Evolutionary conservation across 192 early-diverging fungal species (phyloP).

Genomic region (Linnemannia schmuckeri): DNA sequence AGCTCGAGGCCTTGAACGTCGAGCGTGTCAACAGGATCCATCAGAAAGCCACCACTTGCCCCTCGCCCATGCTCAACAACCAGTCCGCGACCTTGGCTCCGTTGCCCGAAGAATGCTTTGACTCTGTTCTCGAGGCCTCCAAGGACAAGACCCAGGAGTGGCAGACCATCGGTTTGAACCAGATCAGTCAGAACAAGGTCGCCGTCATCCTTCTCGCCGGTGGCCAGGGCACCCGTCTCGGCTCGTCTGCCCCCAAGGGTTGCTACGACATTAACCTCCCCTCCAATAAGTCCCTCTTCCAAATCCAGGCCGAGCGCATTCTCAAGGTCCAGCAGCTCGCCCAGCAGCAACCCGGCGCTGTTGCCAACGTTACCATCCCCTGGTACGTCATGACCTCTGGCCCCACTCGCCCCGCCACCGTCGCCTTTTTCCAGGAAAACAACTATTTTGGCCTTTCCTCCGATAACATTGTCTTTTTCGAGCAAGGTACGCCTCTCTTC

Average conservation of each 20-base stretch:
- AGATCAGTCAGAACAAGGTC: conserved; percentile 89
- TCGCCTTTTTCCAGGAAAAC: conserved; percentile 80
- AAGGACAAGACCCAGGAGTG: conserved; percentile 71
- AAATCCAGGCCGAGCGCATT: conserved; percentile 95
- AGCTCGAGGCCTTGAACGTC: conserved; percentile 81
- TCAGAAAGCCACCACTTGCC: conserved; percentile 71
- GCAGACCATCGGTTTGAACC: conserved; percentile 77
- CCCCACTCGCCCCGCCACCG: conserved; percentile 86
- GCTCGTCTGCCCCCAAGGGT: conserved; percentile 87
- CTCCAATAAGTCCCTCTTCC: conserved; percentile 89
- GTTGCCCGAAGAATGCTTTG: conserved; percentile 75
- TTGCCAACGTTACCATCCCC: conserved; percentile 76
- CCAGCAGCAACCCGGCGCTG: conserved; percentile 38
- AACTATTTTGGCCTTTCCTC: conserved; percentile 88
- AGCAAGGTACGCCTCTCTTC: conserved; percentile 74
- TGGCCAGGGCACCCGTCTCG: conserved; percentile 87
- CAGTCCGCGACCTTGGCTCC: conserved; percentile 69
- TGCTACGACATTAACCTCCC: conserved; percentile 95
- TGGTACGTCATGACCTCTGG: conserved; percentile 99
- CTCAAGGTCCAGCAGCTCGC: conserved; percentile 80
- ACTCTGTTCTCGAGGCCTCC: conserved; percentile 66
- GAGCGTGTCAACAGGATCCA: conserved; percentile 86
- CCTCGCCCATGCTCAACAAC: conserved; percentile 48
- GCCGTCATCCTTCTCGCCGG: conserved; percentile 94
- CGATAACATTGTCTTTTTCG: conserved; percentile 93